Evolutionary conservation across 1,139 yeast species (phyloP).

Genomic region (Diutina neorugosa): DNA sequence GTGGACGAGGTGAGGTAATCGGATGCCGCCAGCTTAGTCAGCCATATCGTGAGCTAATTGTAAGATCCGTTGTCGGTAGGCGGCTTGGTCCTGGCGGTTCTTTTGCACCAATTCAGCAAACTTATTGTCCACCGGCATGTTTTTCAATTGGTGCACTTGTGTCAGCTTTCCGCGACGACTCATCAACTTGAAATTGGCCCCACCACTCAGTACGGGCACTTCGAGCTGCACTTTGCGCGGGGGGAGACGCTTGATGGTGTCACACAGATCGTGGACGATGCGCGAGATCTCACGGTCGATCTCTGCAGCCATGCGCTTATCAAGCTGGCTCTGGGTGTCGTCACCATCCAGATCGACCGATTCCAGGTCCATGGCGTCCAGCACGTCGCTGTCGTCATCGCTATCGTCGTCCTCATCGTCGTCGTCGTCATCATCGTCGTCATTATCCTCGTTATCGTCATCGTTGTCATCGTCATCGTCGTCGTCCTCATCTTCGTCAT

Average conservation of each 20-base stretch:
- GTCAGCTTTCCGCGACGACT: conserved; percentile 30
- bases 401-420: conserved; percentile 10
- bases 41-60: conserved; percentile 14
- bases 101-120: conserved; percentile 30
- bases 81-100: conserved; percentile 21
- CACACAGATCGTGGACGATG: conserved; percentile 19
- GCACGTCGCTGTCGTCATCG: conserved; percentile 10
- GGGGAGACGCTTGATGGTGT: conserved; percentile 5
- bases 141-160: conserved; percentile 25
- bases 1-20: too few species aligned
- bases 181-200: conserved; percentile 37
- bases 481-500: conserved; percentile 10
- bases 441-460: conserved; percentile 10
- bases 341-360: conserved; percentile 9
- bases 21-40: too few species aligned
- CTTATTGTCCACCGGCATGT: conserved; percentile 35
- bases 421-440: conserved; percentile 9
- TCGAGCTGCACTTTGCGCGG: conserved; percentile 16
- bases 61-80: conserved; percentile 30
- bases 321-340: conserved; percentile 20
- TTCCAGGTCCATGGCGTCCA: too few species aligned
- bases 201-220: conserved; percentile 7
- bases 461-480: conserved; percentile 11
- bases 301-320: conserved; percentile 33
- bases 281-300: conserved; percentile 42